Evolutionary conservation across 2,329 filamentous ascomycete species (phyloP), one percentile per base, ranked within the genome.

Genomic region (Paraphaeosphaeria sporulosa): DNA sequence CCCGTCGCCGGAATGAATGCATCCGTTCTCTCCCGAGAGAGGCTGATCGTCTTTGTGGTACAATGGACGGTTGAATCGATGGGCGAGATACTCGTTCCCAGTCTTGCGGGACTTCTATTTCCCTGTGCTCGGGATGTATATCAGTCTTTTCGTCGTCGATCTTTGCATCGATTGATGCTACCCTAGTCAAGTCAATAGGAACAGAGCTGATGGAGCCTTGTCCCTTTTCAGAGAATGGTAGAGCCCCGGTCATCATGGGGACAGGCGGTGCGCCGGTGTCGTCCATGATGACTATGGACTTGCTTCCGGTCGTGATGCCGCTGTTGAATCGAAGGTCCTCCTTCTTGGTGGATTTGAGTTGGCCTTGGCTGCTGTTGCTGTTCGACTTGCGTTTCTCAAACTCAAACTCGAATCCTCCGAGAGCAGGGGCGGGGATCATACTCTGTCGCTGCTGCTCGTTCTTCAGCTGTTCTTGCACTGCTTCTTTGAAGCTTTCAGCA

Each of bases 251-350:
- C 84, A 88, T 86, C 10, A 80, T 66, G n/a, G 83, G 75, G 9
- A 86, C 79, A 5, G 80, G 79, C 0, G 89, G 90, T 34, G 72
- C 58, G 6, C 87, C 87, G 60, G 85, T 87, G 64, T 86, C 85
- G 67, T 96, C 92, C 38, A 96, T 88, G 71, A 97, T 96, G 57
- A 97, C 85, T 65, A 97, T 96, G 0, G 93, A 96, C 72, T 94
- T 90, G 81, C 92, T 96, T n/a, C 92, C 91, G 12, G 84, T 84
- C 0, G 93, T 95, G 47, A 94, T 86, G 58, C 82, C 82, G 64
- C 85, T 87, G 55, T 81, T 71, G 38, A 78, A 73, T 19, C 75
- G 66, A 84, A 78, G 56, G 65, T 72, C 60, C 60, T 78, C 60
- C 19, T 57, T 55, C 9, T 62, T 60, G 12, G 52, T 56, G 4